Conservation (phyloP, 352 stramenopile genomes). For the Phytophthora colocasiae region DNA sequence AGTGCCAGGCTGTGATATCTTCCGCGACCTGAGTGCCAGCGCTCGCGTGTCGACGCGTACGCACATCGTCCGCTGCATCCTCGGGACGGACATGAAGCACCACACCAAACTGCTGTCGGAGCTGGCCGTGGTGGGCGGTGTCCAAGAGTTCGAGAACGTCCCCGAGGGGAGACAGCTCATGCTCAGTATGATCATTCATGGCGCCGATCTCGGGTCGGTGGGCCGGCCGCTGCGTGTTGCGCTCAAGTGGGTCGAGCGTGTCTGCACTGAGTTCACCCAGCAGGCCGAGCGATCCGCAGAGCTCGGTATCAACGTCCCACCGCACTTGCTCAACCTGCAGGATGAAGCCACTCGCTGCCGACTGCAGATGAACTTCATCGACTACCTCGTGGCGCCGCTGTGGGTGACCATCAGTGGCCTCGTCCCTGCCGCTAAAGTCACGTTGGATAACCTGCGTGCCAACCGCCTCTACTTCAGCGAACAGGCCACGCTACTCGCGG, state of each 20-base stretch:
- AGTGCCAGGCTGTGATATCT: conserved; percentile 66
- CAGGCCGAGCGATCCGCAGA: conserved; percentile 69
- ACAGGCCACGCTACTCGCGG: conserved; percentile 55
- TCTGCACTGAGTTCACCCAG: conserved; percentile 82
- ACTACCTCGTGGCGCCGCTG: conserved; percentile 81
- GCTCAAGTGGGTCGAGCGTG: conserved; percentile 73
- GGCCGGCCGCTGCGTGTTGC: conserved; percentile 53
- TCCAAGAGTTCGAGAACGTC: conserved; percentile 64
- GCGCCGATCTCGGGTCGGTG: conserved; percentile 72
- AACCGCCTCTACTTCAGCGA: conserved; percentile 84
- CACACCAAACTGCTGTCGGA: conserved; percentile 75
- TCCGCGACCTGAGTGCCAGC: conserved; percentile 58
- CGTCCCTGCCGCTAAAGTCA: conserved; percentile 55
- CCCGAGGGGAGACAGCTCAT: conserved; percentile 74
- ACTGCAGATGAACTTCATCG: conserved; percentile 87
- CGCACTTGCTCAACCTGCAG: conserved; percentile 82
- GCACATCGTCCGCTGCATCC: conserved; percentile 78
- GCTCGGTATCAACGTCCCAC: conserved; percentile 66
- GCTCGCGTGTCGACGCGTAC: conserved; percentile 56
- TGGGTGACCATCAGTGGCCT: conserved; percentile 72
- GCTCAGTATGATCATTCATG: conserved; percentile 88
- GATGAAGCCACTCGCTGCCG: conserved; percentile 65
- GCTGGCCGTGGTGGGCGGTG: conserved; percentile 46
- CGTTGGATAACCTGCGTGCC: conserved; percentile 54
- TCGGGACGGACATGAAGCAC: conserved; percentile 87